These are phyloP conservation scores for Aspergillus ochraceoroseus DNA, from an alignment of 2,329 filamentous ascomycete species.

Conservation along the genomic window DNA sequence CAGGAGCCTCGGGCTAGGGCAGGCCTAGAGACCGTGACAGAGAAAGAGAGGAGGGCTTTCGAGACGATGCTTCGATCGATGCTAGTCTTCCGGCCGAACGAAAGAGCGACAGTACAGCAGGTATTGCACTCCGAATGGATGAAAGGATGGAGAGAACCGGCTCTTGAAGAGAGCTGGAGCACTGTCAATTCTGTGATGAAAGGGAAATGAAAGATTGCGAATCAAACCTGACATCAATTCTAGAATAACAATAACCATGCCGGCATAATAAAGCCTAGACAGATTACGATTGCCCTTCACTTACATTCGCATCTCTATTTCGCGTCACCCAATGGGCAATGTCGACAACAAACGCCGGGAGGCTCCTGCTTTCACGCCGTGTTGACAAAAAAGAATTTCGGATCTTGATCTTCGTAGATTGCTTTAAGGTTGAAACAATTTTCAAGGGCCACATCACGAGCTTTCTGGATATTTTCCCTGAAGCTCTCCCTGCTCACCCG, in stretches of 20 bases:
- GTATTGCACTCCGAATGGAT: slow-evolving; percentile 27
- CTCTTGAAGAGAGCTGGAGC: slow-evolving; percentile 17
- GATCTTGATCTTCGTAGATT: slow-evolving; percentile 13
- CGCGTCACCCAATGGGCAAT: no score
- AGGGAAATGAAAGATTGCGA: background rate
- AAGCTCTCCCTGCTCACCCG: slow-evolving; percentile 13
- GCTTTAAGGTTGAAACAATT: slow-evolving; percentile 19
- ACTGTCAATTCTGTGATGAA: background rate
- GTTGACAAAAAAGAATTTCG: slow-evolving; percentile 16
- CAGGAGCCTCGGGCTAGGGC: slow-evolving; percentile 25
- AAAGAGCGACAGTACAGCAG: slow-evolving; percentile 23
- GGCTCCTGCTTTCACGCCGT: slow-evolving; percentile 18
- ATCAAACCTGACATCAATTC: no score
- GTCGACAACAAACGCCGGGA: no score
- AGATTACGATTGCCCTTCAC: no score
- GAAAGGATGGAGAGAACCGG: slow-evolving; percentile 20
- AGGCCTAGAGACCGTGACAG: slow-evolving; percentile 16
- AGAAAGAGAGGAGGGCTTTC: slow-evolving; percentile 23
- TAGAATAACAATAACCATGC: no score
- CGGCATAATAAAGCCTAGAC: no score
- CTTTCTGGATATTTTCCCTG: slow-evolving; percentile 17
- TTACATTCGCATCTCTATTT: no score
- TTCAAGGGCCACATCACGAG: slow-evolving; percentile 14
- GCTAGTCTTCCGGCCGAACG: slow-evolving; percentile 20
- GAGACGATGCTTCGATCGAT: slow-evolving; percentile 24